Conservation (phyloP, 2,329 filamentous ascomycete genomes). For the Pseudogymnoascus sp. region DNA sequence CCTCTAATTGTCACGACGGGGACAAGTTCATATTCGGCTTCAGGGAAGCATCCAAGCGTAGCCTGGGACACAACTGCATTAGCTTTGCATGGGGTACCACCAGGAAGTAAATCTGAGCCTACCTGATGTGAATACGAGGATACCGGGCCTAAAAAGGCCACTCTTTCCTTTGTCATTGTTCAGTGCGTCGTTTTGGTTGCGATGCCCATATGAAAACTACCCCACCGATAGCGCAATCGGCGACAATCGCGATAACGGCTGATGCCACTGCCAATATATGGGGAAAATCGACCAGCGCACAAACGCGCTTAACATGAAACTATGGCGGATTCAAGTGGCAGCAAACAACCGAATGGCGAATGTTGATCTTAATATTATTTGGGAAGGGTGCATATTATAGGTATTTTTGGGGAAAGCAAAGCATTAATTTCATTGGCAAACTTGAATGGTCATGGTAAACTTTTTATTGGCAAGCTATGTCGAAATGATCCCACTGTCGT, state of each 20-base stretch:
- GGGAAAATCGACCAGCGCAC: not conserved
- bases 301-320: not conserved
- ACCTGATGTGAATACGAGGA: conserved; percentile 66
- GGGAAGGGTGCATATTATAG: not conserved
- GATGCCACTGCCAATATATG: not conserved
- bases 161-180: conserved; percentile 15
- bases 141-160: conserved; percentile 54
- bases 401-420: not conserved
- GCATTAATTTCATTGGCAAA: not conserved
- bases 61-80: conserved; percentile 35
- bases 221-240: conserved; percentile 6
- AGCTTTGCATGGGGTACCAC: conserved; percentile 22
- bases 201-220: conserved; percentile 7
- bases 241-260: conserved; percentile 1
- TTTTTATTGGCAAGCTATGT: conserved; percentile 7
- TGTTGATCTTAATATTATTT: not conserved
- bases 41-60: conserved; percentile 41
- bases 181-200: not conserved
- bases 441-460: not conserved
- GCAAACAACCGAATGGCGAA: not conserved
- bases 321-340: not conserved
- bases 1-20: conserved; percentile 38
- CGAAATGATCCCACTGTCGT: not conserved
- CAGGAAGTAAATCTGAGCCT: conserved; percentile 14
- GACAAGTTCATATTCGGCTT: conserved; percentile 28